These are phyloP conservation scores for Hibiscus tridactylites DNA, from an alignment of 345 rosid species.

Conservation along the genomic window DNA sequence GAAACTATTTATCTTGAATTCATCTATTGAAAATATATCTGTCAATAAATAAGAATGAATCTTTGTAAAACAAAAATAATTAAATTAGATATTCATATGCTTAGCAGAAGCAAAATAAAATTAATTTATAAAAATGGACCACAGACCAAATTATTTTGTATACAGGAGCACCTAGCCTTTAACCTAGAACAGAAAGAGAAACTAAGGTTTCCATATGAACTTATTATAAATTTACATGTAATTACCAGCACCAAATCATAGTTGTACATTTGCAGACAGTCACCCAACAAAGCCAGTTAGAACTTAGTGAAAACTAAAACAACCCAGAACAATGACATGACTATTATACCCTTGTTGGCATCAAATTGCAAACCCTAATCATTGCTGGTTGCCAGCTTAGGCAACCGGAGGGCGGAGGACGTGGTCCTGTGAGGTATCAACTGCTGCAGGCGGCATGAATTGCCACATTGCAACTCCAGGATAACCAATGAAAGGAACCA, in stretches of 20 bases:
- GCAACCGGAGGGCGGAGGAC: slow-evolving; percentile 94
- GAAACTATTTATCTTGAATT: too few species aligned
- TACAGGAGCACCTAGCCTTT: background rate
- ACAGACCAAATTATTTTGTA: background rate
- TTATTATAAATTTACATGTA: slow-evolving; percentile 52
- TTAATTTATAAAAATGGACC: too few species aligned
- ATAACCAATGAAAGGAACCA: slow-evolving; percentile 81
- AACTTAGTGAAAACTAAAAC: slow-evolving; percentile 27
- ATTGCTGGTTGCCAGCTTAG: slow-evolving; percentile 17
- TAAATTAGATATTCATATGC: background rate
- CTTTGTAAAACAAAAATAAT: too few species aligned
- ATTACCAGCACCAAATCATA: slow-evolving; percentile 20
- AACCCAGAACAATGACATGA: slow-evolving; percentile 30
- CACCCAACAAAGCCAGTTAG: slow-evolving; percentile 43
- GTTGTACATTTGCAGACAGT: slow-evolving; percentile 18
- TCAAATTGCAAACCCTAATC: slow-evolving; percentile 36
- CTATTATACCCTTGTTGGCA: slow-evolving; percentile 25
- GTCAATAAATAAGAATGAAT: background rate
- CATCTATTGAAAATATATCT: background rate
- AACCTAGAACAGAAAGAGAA: background rate
- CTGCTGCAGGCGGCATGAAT: slow-evolving; percentile 94
- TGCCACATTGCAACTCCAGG: slow-evolving; percentile 99
- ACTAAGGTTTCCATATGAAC: slow-evolving; percentile 3
- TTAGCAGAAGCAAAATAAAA: background rate
- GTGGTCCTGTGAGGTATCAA: slow-evolving; percentile 93